Conservation (phyloP, 2,329 filamentous ascomycete genomes). For the Diaporthe australafricana region DNA sequence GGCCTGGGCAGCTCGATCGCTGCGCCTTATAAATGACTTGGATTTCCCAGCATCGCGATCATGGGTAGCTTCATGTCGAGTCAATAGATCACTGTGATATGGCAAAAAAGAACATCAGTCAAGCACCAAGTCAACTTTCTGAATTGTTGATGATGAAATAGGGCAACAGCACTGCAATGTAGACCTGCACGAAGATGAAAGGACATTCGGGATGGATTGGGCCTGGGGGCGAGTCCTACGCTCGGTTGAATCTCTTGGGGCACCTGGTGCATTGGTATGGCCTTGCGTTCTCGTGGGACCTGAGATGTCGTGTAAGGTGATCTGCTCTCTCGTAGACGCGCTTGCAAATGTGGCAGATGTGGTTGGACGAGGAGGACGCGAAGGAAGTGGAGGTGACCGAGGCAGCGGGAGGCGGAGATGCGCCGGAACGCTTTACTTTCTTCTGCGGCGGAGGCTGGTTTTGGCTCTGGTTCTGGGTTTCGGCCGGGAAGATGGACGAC, state of each 20-base stretch:
- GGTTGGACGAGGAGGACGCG: background rate
- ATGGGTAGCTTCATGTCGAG: conserved; percentile 46
- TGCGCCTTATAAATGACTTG: conserved; percentile 43
- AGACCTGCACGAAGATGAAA: background rate
- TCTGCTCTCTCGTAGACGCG: conserved; percentile 47
- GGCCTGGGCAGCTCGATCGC: conserved; percentile 44
- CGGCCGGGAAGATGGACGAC: background rate
- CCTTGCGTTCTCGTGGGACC: conserved; percentile 46
- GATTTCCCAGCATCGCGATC: conserved; percentile 44
- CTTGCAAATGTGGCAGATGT: conserved; percentile 44
- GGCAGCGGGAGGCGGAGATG: conserved; percentile 13
- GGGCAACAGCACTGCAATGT: background rate
- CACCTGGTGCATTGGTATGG: conserved; percentile 46
- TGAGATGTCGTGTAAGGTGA: conserved; percentile 45
- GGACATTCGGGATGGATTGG: background rate
- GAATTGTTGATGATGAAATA: background rate
- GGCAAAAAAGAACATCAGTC: background rate
- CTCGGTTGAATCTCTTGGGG: conserved; percentile 45
- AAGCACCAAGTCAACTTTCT: background rate
- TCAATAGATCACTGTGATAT: conserved; percentile 42
- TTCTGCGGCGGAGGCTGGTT: conserved; percentile 29
- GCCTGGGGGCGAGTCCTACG: conserved; percentile 39
- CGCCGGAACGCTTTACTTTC: conserved; percentile 34
- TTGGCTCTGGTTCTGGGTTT: conserved; percentile 28
- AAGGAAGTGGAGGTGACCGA: conserved; percentile 34